Base-by-base conservation (phyloP, 2,329 filamentous ascomycete species). In the Pseudogymnoascus sp. region DNA sequence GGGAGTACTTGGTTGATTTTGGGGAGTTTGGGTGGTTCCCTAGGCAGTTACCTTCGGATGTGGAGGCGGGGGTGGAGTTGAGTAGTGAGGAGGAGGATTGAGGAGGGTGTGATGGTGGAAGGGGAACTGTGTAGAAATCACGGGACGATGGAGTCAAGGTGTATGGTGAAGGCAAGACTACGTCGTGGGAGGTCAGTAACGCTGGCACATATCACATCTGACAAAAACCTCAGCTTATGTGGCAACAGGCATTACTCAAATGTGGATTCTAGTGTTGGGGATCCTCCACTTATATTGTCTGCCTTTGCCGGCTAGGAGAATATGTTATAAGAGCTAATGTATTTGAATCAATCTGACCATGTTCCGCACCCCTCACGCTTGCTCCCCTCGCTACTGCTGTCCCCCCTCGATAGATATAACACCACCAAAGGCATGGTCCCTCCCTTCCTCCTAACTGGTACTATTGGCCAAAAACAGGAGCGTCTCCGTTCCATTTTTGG, bases 1-100 rank as follows among this genome's bases (percentile, higher is more conserved):
- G 75, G 2, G 71, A 74, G 66, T 67, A 75, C 31, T 67, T 65
- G 62, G 68, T 77, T 40, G 71, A 76, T 65, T 69, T 77, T 10
- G 63, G 59, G 4, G 69, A 68, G 42, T 74, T 71, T 66, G 75
- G 76, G 5, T 77, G 75, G 75, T 78, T 77, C 69, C 80, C 80
- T 10, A 73, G 75, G 45, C 69, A 72, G 51, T 61, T 74, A 23
- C 64, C 64, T 29, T 57, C 39, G 26, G 51, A 64, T 54, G 59
- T 34, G 36, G 54, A 59, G 29, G 47, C 62, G 3, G 62, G 62
- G 21, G 40, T 64, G 34, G 68, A 72, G 37, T 71, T 78, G 39
- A 77, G 75, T 68, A 75, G 77, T 65, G 73, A 70, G 64, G 73
- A 65, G 5, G 40, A 14, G 23, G 29, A 16, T 60, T 47, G 23